These are phyloP conservation scores for Pestalotiopsis sp. DNA, from an alignment of 2,329 filamentous ascomycete species.

Conservation along the genomic window DNA sequence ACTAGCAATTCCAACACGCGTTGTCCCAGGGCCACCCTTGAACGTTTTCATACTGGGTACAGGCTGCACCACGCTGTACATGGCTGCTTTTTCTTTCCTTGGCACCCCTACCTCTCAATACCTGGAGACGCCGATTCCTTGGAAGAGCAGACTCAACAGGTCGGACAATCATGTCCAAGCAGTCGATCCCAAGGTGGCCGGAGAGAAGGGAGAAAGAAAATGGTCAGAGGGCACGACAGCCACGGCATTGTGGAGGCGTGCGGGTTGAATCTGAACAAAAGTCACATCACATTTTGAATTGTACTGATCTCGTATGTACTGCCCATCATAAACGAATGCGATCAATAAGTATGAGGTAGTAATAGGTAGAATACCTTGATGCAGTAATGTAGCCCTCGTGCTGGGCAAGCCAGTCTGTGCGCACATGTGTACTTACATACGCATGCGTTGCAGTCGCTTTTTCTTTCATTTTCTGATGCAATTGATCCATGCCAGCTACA, in stretches of 20 bases:
- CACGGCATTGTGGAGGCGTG: not conserved
- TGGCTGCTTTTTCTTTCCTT: not conserved
- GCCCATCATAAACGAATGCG: not conserved
- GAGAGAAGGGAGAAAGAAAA: too few species aligned
- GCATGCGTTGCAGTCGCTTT: not conserved
- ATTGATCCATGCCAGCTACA: not conserved
- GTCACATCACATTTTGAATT: too few species aligned
- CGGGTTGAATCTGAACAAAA: not conserved
- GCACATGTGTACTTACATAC: not conserved
- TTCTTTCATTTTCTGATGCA: not conserved
- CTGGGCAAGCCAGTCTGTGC: slow-evolving; percentile 6
- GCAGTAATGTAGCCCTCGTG: not conserved
- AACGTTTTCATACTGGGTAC: not conserved
- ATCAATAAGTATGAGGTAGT: not conserved
- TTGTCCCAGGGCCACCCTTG: slow-evolving; percentile 5
- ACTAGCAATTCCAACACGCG: slow-evolving; percentile 10
- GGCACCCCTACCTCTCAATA: not conserved
- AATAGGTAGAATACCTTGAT: not conserved
- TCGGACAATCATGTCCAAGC: not conserved
- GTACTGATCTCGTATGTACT: not conserved
- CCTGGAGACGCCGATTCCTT: not conserved
- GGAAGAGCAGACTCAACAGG: not conserved
- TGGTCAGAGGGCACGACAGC: not conserved
- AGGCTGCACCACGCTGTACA: not conserved
- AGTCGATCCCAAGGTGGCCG: not conserved